Evolutionary conservation across 345 rosid genomes (phyloP), one percentile per base, ranked within the genome.

Genomic region (Euphorbia tirucalli): DNA sequence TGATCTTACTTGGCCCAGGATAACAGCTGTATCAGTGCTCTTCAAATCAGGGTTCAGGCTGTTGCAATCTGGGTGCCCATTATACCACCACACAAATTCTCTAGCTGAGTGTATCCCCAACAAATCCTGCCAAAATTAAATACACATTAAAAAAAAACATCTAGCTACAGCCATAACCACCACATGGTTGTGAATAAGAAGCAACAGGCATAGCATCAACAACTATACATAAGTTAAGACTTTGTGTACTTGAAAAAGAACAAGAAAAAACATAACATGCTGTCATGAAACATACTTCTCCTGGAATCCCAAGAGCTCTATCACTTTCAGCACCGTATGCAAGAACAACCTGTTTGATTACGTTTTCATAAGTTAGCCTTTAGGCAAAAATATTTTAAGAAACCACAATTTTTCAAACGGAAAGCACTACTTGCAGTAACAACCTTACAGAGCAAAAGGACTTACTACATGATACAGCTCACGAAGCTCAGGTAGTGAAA

Each of bases 61-160:
- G 68, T 78, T 85, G 81, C 86, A 82, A 73, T 92, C 90, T 0
- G 96, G 99, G 74, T 95, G 99, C 63, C 96, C 97, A 77, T 89
- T 92, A 77, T 95, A 95, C 97, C 97, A 92, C 97, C 97, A 92
- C 44, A 95, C 97, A 77, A 95, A 90, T 85, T 95, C 97, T 80
- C 97, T 88, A 35, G 99, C 97, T 0, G 97, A 90, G 82, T 83
- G 83, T 79, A 95, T 70, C 54, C 97, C 97, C 37, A 35, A 67
- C 79, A 90, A 79, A 74, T 76, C 81, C 97, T 95, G 64, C 32
- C 43, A 81, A 63, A 81, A 52, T 4, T 5, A 50, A 30, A 46
- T 6, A 37, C 24, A 54, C 0, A 68, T 13, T 5, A 22, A 46
- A 13, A 0, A 30, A 28, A 55, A 57, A 61, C 28, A 61, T 46